Base-by-base conservation (phyloP, 495 filamentous ascomycete species). In the Penicillium odoratum region DNA sequence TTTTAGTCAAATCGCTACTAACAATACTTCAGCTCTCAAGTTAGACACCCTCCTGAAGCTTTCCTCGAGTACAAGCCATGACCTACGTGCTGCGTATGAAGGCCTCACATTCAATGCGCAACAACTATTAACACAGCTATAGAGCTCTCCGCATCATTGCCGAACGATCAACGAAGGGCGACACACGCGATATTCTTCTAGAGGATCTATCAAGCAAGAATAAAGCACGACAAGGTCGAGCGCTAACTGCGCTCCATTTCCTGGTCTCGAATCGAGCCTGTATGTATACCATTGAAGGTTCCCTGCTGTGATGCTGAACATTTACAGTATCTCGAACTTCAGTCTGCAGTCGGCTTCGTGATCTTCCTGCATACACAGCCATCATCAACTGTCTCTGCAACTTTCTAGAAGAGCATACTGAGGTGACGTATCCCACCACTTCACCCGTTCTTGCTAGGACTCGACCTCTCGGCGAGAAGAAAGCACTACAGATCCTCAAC, bases 71-170 rank as follows among this genome's bases (percentile, higher is more conserved):
- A 73, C 78, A 31, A 82, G 76, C 56, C 70, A 76, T 63, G 76
- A 81, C 52, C 78, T 83, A 51, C 74, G 78, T 61, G 69, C 75
- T 54, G 77, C 79, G 80, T 83, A 80, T 52, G 79, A 47, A 48
- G 10, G 46, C 31, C 33, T 28, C 54, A 11, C 31, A 4, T 48
- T 21, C 10, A 13, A 13, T 50, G 15, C 26, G n/a, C 7, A 16
- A 16, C 21, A 25, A 28, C 16, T 11, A 50, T 58, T 69, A 61
- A 69, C 34, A 16, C 21, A 42, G 18, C 15, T 10, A 11, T 31
- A 81, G 79, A 43, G 75, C 79, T 30, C 58, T 80, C 40, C 78
- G 76, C 13, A 81, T 83, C 0, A 76, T 83, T 29, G 75, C 72
- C 11, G 78, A 81, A 54, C 64, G 80, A 61, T 74, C 74, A 8